Evolutionary conservation across 108 stramenopile species (phyloP).

Genomic region (Stephanodiscus minutulus): DNA sequence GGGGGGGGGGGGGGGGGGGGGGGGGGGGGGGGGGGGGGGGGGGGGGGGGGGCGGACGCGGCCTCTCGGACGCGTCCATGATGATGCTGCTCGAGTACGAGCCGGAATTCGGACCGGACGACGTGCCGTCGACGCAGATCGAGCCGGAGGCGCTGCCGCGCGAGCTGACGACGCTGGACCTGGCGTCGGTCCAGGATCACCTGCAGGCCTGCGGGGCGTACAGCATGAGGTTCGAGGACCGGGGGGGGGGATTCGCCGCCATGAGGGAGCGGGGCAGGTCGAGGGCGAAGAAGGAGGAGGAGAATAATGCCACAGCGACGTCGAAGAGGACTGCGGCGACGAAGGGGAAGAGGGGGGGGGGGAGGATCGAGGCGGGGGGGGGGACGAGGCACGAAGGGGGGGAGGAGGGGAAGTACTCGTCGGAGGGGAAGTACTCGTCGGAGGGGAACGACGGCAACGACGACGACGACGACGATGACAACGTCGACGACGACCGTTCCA

Average conservation of each 20-base stretch:
- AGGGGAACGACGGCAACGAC: no score
- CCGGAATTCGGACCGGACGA: conserved; percentile 51
- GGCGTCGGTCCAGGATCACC: conserved; percentile 37
- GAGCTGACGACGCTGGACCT: conserved; percentile 47
- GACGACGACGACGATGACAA: conserved; percentile 14
- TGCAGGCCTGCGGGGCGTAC: conserved; percentile 41
- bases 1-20: conserved; percentile 7
- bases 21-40: background rate
- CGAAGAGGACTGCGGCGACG: background rate
- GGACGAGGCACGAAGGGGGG: background rate
- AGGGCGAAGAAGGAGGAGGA: conserved; percentile 6
- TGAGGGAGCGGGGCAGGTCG: conserved; percentile 22
- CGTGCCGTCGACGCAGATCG: conserved; percentile 34
- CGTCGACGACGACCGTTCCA: background rate
- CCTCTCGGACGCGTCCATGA: conserved; percentile 3
- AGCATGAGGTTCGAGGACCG: conserved; percentile 56
- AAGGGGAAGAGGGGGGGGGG: background rate
- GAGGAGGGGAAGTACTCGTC: background rate
- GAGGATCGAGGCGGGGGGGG: conserved; percentile 1
- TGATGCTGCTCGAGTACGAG: conserved; percentile 41
- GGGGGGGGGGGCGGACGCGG: background rate
- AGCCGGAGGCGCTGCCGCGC: conserved; percentile 34
- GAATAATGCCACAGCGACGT: no score
- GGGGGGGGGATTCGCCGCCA: conserved; percentile 41
- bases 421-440: no score